These are phyloP conservation scores for Lactuca saligna DNA, from an alignment of 129 eudicot species.

Conservation along the genomic window DNA sequence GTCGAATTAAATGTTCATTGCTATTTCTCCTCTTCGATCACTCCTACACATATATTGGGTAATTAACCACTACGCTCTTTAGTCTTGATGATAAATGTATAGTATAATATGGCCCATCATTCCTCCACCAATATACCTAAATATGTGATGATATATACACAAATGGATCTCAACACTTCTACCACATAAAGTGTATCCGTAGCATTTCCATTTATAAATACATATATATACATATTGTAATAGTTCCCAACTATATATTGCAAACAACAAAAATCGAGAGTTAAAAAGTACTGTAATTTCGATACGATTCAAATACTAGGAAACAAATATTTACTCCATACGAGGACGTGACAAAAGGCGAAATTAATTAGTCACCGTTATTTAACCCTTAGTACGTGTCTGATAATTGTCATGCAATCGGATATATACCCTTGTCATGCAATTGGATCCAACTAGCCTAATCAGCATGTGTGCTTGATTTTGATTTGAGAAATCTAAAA, in stretches of 20 bases:
- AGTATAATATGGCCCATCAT: constrained; percentile 8
- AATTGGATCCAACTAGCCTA: too few relatives aligned
- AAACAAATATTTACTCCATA: background rate
- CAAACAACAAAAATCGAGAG: background rate
- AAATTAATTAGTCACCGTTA: background rate
- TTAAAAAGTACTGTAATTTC: background rate
- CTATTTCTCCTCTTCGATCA: too few relatives aligned
- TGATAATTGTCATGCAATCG: too few relatives aligned
- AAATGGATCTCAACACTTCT: constrained; percentile 13
- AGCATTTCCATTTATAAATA: constrained; percentile 1
- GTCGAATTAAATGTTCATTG: too few relatives aligned
- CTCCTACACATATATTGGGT: too few relatives aligned
- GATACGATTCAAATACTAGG: background rate
- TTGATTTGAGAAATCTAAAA: background rate
- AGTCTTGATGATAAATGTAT: background rate
- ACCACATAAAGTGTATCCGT: constrained; percentile 6
- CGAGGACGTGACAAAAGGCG: background rate
- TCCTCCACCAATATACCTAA: constrained; percentile 4
- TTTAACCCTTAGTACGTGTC: background rate
- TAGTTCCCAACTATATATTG: background rate
- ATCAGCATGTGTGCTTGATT: background rate
- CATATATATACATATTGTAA: too few relatives aligned
- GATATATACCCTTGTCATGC: too few relatives aligned
- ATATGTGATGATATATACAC: background rate
- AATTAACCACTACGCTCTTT: too few relatives aligned